Percentiles rank a stretch among this genome's conserved stretches.
Conservation (phyloP, 2,329 filamentous ascomycete genomes). For the Reticulascus tulasneorum region DNA sequence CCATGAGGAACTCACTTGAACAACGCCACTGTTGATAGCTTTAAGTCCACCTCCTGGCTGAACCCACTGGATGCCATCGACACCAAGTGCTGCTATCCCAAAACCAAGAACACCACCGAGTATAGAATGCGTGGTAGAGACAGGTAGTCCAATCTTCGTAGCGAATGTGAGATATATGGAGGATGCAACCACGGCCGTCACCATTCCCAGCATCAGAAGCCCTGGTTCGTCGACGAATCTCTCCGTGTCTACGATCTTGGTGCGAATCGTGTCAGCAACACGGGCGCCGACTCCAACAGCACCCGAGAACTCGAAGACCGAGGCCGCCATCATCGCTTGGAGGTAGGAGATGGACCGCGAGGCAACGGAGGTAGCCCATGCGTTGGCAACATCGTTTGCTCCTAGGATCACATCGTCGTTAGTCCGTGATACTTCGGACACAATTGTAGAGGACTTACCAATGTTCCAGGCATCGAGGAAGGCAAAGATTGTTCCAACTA, state of each 20-base stretch:
- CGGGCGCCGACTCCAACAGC: constrained; percentile 57
- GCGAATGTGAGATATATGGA: constrained; percentile 54
- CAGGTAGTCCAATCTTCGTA: constrained; percentile 51
- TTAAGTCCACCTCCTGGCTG: constrained; percentile 33
- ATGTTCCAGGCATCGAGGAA: constrained; percentile 65
- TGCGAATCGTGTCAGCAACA: constrained; percentile 59
- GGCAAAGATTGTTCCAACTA: constrained; percentile 60
- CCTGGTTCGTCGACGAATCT: constrained; percentile 44
- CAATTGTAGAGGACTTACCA: too few species aligned
- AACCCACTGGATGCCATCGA: constrained; percentile 49
- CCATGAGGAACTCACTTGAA: too few species aligned
- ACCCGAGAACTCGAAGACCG: constrained; percentile 60
- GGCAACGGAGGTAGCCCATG: constrained; percentile 69
- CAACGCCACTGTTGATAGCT: constrained; percentile 44
- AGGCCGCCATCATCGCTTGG: constrained; percentile 56
- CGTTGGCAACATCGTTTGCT: constrained; percentile 68
- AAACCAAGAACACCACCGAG: constrained; percentile 57
- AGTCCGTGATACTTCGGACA: constrained; percentile 7
- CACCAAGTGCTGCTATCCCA: constrained; percentile 52
- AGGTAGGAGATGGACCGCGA: constrained; percentile 62
- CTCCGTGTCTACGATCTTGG: constrained; percentile 49
- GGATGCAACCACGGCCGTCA: constrained; percentile 50
- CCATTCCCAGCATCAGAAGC: constrained; percentile 56
- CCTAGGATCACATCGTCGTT: constrained; percentile 18
- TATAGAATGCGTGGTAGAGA: constrained; percentile 59